phyloP scores from a whole-genome alignment of 495 filamentous ascomycete species.

The Xylaria palmicola region DNA sequence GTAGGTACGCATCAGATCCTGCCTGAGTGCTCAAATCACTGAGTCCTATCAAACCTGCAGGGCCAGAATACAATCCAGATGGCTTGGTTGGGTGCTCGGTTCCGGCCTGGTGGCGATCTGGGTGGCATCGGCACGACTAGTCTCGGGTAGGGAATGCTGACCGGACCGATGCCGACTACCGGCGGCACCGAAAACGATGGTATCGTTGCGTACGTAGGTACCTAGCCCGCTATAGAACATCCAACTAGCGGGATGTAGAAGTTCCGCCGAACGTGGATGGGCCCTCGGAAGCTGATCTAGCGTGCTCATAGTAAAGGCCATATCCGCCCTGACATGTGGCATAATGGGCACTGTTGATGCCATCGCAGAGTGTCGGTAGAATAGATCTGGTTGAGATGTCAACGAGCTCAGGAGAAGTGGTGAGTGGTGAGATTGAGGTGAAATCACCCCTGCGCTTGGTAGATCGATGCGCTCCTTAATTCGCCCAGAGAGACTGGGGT shows the following conservation, averaged over 20 bases:
- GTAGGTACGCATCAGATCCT: slow-evolving; percentile 5
- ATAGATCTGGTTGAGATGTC: too few species aligned
- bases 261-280: neutral
- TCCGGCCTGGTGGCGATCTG: slow-evolving; percentile 7
- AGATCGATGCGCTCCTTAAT: neutral
- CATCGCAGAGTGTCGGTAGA: too few species aligned
- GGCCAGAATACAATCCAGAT: neutral
- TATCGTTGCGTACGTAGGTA: neutral
- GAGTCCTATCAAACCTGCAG: neutral
- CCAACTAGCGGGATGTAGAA: neutral
- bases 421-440: slow-evolving; percentile 2
- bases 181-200: neutral
- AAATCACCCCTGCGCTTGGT: slow-evolving; percentile 3
- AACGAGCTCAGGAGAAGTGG: slow-evolving; percentile 1
- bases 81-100: slow-evolving; percentile 7
- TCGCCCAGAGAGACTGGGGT: neutral
- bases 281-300: neutral
- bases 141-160: slow-evolving; percentile 3
- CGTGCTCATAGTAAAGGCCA: neutral
- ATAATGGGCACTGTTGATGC: too few species aligned
- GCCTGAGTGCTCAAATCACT: neutral
- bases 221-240: neutral
- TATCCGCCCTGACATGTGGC: too few species aligned
- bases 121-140: slow-evolving; percentile 9
- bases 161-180: slow-evolving; percentile 6